Percentiles rank a stretch among this genome's conserved stretches.
phyloP scores from a whole-genome alignment of 108 stramenopile genomes.

The Cyclotella sp. region DNA sequence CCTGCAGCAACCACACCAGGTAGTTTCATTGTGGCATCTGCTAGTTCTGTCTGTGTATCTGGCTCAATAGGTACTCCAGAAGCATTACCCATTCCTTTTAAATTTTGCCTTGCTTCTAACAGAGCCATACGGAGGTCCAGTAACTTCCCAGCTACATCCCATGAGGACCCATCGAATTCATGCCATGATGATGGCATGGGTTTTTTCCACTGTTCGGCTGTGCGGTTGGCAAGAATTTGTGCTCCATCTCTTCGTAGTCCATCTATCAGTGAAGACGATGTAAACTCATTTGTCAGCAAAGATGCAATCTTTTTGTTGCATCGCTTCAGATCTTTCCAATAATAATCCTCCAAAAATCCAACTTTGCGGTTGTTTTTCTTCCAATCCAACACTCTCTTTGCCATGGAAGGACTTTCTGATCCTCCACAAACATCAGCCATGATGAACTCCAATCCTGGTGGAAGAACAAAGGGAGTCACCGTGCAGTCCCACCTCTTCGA shows the following conservation, averaged over 20 bases:
- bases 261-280: conserved; percentile 20
- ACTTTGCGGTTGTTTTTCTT: conserved; percentile 55
- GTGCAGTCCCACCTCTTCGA: conserved; percentile 66
- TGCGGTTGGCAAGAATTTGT: conserved; percentile 41
- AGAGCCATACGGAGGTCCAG: conserved; percentile 60
- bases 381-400: conserved; percentile 85
- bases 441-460: conserved; percentile 73
- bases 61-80: conserved; percentile 95
- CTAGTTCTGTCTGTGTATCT: conserved; percentile 78
- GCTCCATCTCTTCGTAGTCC: conserved; percentile 56
- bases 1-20: conserved; percentile 92
- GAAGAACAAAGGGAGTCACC: conserved; percentile 61
- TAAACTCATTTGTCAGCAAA: conserved; percentile 51
- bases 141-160: conserved; percentile 45
- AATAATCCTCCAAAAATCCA: conserved; percentile 59
- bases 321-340: conserved; percentile 76
- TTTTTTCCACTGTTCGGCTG: conserved; percentile 53
- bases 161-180: conserved; percentile 49
- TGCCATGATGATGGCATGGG: conserved; percentile 56
- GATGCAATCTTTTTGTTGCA: conserved; percentile 68
- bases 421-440: conserved; percentile 97
- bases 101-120: conserved; percentile 59
- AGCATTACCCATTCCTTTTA: conserved; percentile 81
- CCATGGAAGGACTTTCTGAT: conserved; percentile 95
- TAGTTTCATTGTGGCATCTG: conserved; percentile 84